Evolutionary conservation across 2,329 filamentous ascomycete species (phyloP).

Genomic region (Lachnellula occidentalis): DNA sequence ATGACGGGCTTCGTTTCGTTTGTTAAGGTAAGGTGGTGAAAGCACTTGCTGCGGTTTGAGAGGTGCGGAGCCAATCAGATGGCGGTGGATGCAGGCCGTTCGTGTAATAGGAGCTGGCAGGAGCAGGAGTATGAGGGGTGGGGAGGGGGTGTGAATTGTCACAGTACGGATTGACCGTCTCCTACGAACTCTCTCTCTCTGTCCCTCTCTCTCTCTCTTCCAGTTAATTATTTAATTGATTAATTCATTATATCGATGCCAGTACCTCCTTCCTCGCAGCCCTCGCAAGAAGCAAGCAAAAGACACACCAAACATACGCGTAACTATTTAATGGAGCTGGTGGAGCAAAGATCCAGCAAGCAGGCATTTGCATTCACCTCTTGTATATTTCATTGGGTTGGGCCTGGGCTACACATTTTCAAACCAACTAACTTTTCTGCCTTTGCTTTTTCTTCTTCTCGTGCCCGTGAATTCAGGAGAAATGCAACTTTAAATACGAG

Average conservation of each 20-base stretch:
- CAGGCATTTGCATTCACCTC: background rate
- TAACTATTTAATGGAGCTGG: background rate
- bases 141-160: no score
- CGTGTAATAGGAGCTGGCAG: no score
- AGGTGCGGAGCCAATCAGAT: background rate
- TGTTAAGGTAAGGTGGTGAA: background rate
- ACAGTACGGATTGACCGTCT: no score
- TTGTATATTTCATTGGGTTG: background rate
- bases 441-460: background rate
- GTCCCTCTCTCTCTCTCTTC: no score
- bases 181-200: no score
- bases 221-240: no score
- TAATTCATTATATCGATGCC: no score
- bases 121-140: no score
- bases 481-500: background rate
- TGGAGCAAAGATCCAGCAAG: background rate
- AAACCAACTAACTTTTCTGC: background rate
- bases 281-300: no score
- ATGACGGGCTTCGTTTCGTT: slow-evolving; percentile 7
- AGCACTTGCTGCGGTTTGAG: background rate
- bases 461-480: background rate
- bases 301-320: background rate
- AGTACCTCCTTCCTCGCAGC: no score
- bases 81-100: no score
- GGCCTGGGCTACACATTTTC: background rate